Evolutionary conservation across 768 basidiomycete genomes (phyloP).

Genomic region (Porphyrellus cyaneotinctus): DNA sequence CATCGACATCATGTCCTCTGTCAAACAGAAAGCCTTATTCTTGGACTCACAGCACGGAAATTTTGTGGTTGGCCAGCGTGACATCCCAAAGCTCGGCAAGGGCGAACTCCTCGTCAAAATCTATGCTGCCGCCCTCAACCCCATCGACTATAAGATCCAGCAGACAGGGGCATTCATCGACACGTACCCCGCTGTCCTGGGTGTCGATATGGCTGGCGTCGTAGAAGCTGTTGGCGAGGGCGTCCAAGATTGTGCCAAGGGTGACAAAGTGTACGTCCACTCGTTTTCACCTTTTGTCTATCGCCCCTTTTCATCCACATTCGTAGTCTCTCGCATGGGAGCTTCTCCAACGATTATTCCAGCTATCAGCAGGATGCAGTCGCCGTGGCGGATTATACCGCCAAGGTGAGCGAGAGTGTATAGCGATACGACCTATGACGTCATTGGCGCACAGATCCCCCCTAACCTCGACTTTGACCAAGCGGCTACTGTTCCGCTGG

Average conservation of each 20-base stretch:
- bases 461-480: slow-evolving; percentile 40
- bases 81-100: slow-evolving; percentile 32
- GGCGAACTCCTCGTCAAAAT: slow-evolving; percentile 43
- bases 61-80: slow-evolving; percentile 27
- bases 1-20: slow-evolving; percentile 14
- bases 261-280: slow-evolving; percentile 38
- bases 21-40: slow-evolving; percentile 30
- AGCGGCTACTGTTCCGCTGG: slow-evolving; percentile 45
- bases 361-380: slow-evolving; percentile 42
- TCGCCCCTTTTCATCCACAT: neutral
- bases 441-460: slow-evolving; percentile 37
- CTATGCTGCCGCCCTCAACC: slow-evolving; percentile 41
- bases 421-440: neutral
- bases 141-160: slow-evolving; percentile 41
- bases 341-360: slow-evolving; percentile 31
- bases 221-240: slow-evolving; percentile 38
- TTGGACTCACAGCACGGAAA: slow-evolving; percentile 25
- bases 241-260: slow-evolving; percentile 33
- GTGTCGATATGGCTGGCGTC: slow-evolving; percentile 35
- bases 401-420: slow-evolving; percentile 30
- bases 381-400: slow-evolving; percentile 28
- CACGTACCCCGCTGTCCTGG: slow-evolving; percentile 35
- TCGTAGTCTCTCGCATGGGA: slow-evolving; percentile 22
- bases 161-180: slow-evolving; percentile 29
- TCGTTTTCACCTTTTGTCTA: neutral